A percentile compares a stretch with the other conserved stretches of the same genome.
Conservation (phyloP, 176 grass and related monocot genomes). For the Phyllostachys edulis region DNA sequence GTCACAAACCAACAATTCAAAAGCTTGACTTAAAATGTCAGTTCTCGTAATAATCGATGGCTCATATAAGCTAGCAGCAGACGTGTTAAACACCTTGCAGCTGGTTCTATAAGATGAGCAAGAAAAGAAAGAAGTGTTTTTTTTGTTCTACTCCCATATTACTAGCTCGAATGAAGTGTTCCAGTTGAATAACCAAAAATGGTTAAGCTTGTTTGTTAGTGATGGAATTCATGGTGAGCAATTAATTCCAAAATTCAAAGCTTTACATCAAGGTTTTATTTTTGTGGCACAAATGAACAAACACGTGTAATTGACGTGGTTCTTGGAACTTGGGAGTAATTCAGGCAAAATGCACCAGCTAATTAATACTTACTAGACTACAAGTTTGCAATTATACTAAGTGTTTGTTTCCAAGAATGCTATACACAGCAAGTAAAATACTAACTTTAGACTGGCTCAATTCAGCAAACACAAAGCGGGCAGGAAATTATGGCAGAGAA, state of each 20-base stretch:
- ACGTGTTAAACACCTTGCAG: not conserved
- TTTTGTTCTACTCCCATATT: not conserved
- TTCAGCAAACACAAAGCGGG: not conserved
- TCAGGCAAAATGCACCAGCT: not conserved
- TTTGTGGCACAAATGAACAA: not conserved
- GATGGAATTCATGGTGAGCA: not conserved
- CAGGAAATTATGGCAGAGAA: not conserved
- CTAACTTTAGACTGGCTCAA: not conserved
- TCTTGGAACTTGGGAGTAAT: not conserved
- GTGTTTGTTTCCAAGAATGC: not conserved
- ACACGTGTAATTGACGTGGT: not conserved
- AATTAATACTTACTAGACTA: not conserved
- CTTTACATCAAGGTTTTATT: not conserved
- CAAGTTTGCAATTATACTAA: not conserved
- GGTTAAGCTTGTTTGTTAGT: not conserved
- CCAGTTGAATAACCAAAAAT: not conserved
- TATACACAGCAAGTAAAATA: not conserved
- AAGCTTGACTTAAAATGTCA: not conserved
- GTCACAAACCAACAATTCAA: not conserved
- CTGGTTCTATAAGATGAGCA: not conserved
- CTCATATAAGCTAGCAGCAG: not conserved
- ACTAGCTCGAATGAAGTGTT: not conserved
- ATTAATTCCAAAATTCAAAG: conserved; percentile 3
- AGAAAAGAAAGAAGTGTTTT: not conserved
- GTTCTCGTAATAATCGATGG: not conserved